Evolutionary conservation across 2,329 filamentous ascomycete genomes (phyloP).

Genomic region (Fusarium tricinctum): DNA sequence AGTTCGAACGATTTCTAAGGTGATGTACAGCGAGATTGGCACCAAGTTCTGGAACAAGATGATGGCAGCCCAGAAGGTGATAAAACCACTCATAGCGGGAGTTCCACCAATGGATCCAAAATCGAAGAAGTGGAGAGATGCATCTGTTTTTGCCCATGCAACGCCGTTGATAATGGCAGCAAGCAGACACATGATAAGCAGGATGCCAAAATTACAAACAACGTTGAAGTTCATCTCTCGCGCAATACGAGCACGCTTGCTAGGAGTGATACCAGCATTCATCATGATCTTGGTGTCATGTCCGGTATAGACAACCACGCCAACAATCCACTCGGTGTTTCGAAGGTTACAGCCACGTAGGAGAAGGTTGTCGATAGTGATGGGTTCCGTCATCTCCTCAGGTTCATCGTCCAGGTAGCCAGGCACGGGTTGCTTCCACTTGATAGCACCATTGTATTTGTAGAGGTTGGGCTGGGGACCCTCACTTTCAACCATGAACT

Average conservation of each 20-base stretch:
- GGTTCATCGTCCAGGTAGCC: conserved; percentile 72
- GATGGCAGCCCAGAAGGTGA: conserved; percentile 95
- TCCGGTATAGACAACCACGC: conserved; percentile 93
- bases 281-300: conserved; percentile 99
- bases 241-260: conserved; percentile 90
- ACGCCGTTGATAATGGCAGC: conserved; percentile 87
- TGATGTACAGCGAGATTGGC: conserved; percentile 97
- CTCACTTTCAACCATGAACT: conserved; percentile 92
- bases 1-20: conserved; percentile 93
- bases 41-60: conserved; percentile 99
- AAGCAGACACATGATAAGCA: conserved; percentile 90
- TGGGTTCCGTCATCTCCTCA: conserved; percentile 88
- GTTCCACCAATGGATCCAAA: conserved; percentile 84
- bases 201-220: conserved; percentile 92
- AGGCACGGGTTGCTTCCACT: conserved; percentile 82
- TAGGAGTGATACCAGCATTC: conserved; percentile 95
- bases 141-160: conserved; percentile 80
- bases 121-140: conserved; percentile 86
- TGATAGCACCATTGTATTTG: conserved; percentile 90
- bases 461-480: conserved; percentile 93
- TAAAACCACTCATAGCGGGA: conserved; percentile 86
- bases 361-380: conserved; percentile 94
- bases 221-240: conserved; percentile 98
- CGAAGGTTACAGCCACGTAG: conserved; percentile 92
- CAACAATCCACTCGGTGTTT: conserved; percentile 96